Conservation (phyloP, 768 basidiomycete species). For the Hypholoma sublateritium region DNA sequence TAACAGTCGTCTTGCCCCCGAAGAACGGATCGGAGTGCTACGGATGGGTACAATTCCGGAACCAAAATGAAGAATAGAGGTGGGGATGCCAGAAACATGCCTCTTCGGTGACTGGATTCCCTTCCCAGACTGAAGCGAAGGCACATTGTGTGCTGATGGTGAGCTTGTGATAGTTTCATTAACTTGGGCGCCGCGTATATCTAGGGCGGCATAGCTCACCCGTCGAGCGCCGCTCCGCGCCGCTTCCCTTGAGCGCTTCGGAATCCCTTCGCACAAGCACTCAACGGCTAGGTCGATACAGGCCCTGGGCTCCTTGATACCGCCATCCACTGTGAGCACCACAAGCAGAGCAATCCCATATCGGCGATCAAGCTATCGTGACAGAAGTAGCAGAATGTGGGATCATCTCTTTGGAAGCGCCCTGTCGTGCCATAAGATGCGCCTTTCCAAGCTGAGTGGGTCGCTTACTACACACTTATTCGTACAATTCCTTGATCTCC, state of each 20-base stretch:
- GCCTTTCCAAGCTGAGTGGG: not conserved
- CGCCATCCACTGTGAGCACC: slow-evolving; percentile 25
- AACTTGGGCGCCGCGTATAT: not conserved
- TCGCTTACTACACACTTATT: slow-evolving; percentile 46
- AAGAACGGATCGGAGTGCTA: slow-evolving; percentile 92
- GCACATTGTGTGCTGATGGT: slow-evolving; percentile 64
- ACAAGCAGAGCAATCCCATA: slow-evolving; percentile 36
- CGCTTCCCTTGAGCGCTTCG: slow-evolving; percentile 43
- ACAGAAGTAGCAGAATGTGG: slow-evolving; percentile 67
- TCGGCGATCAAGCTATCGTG: slow-evolving; percentile 48
- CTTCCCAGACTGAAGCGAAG: slow-evolving; percentile 58
- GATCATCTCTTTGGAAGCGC: slow-evolving; percentile 52
- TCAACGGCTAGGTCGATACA: slow-evolving; percentile 55
- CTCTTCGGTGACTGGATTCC: slow-evolving; percentile 53
- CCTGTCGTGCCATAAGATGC: slow-evolving; percentile 26
- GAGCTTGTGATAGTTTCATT: slow-evolving; percentile 32
- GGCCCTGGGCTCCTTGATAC: slow-evolving; percentile 43
- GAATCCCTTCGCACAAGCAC: slow-evolving; percentile 41
- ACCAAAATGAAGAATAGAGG: too few relatives aligned
- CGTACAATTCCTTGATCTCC: slow-evolving; percentile 48
- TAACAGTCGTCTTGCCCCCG: slow-evolving; percentile 85
- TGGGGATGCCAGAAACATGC: too few relatives aligned
- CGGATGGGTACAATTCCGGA: too few relatives aligned
- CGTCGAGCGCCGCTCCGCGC: slow-evolving; percentile 49
- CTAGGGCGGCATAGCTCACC: slow-evolving; percentile 33